These are phyloP conservation scores for Benincasa hispida DNA, from an alignment of 306 rosid genomes.

Conservation along the genomic window DNA sequence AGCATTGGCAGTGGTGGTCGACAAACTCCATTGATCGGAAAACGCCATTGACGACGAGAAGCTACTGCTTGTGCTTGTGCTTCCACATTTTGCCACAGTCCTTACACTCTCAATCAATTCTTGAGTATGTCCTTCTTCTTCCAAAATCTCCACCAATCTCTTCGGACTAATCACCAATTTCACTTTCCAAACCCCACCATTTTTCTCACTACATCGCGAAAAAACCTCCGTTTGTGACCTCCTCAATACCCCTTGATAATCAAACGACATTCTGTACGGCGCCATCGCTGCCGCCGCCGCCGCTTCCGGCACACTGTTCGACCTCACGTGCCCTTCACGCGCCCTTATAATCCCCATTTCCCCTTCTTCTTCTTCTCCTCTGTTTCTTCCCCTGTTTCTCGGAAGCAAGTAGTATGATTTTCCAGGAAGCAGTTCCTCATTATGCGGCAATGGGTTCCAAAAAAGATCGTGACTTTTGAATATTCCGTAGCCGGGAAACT, in stretches of 20 bases:
- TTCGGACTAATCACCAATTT: conserved; percentile 62
- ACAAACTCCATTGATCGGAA: conserved; percentile 70
- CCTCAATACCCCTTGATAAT: conserved; percentile 42
- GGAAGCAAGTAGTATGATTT: conserved; percentile 57
- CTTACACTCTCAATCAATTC: conserved; percentile 68
- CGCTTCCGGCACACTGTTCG: conserved; percentile 42
- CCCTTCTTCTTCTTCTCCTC: neutral
- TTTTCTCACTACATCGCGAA: conserved; percentile 21
- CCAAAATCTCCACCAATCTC: conserved; percentile 54
- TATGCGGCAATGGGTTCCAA: conserved; percentile 51
- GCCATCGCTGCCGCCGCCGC: conserved; percentile 20
- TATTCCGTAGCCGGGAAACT: conserved; percentile 57
- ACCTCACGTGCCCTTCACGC: conserved; percentile 47
- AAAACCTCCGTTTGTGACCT: conserved; percentile 35
- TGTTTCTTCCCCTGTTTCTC: conserved; percentile 13
- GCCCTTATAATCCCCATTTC: neutral
- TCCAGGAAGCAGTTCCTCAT: conserved; percentile 46
- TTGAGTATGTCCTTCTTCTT: conserved; percentile 50
- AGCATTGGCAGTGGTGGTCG: conserved; percentile 22
- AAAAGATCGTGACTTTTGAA: conserved; percentile 66
- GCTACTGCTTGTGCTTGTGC: neutral
- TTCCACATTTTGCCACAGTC: conserved; percentile 67
- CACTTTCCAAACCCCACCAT: conserved; percentile 67
- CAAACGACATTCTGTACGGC: conserved; percentile 61
- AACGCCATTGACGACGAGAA: conserved; percentile 24